A percentile compares a stretch with the other conserved stretches of the same genome.
These are phyloP conservation scores for Candida vaughaniae DNA, from an alignment of 805 yeast species.

Conservation along the genomic window DNA sequence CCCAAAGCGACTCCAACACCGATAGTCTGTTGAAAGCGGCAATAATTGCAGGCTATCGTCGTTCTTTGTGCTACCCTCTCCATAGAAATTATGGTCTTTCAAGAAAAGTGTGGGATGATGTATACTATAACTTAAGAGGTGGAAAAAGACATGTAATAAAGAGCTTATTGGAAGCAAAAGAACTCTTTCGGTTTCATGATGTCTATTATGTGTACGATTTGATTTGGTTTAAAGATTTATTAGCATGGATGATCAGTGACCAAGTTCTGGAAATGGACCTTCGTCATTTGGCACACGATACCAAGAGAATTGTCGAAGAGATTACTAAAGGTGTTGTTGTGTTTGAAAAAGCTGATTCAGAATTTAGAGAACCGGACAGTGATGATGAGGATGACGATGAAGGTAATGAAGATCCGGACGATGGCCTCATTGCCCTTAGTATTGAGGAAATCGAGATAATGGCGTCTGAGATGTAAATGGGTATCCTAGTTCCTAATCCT, in stretches of 20 bases:
- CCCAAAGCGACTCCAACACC: conserved; percentile 15
- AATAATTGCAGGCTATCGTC: conserved; percentile 60
- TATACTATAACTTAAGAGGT: conserved; percentile 56
- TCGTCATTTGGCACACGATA: conserved; percentile 65
- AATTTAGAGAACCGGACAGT: conserved; percentile 8
- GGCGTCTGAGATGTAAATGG: conserved; percentile 7
- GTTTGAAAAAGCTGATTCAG: conserved; percentile 47
- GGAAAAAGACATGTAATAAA: conserved; percentile 70
- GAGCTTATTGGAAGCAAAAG: conserved; percentile 59
- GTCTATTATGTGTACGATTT: conserved; percentile 81
- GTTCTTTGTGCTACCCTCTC: conserved; percentile 78
- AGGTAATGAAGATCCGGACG: conserved; percentile 15
- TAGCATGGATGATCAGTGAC: conserved; percentile 68
- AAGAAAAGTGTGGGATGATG: conserved; percentile 71
- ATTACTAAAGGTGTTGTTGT: conserved; percentile 48
- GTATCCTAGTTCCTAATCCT: too few relatives aligned
- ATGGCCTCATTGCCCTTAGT: conserved; percentile 44
- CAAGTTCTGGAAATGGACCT: conserved; percentile 55
- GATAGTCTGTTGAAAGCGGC: conserved; percentile 48
- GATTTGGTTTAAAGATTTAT: conserved; percentile 72
- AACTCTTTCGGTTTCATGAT: conserved; percentile 79
- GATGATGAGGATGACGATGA: conserved; percentile 16
- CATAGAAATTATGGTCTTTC: conserved; percentile 68
- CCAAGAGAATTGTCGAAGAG: conserved; percentile 42
- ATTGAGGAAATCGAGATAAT: conserved; percentile 57